phyloP scores from a whole-genome alignment of 2,329 filamentous ascomycete genomes.

The Aspergillus uvarum region DNA sequence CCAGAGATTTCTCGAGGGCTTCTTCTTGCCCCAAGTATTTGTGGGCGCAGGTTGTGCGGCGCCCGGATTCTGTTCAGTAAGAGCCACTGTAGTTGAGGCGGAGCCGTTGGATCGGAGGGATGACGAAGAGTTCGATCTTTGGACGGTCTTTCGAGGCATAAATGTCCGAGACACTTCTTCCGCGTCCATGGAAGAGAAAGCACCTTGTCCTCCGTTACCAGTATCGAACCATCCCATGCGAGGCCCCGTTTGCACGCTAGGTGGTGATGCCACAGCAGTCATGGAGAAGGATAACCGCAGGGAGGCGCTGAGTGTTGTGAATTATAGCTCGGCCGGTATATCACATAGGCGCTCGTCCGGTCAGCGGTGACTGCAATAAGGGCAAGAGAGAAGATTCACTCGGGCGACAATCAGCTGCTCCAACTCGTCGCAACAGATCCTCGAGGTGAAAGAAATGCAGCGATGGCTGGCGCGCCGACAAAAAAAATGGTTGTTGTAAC shows the following conservation, averaged over 20 bases:
- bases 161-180: slow-evolving; percentile 88
- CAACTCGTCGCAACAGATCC: slow-evolving; percentile 11
- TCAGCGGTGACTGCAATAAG: background rate
- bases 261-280: slow-evolving; percentile 67
- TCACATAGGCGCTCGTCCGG: slow-evolving; percentile 16
- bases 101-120: slow-evolving; percentile 68
- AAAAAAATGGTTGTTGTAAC: slow-evolving; percentile 2
- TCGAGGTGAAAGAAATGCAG: slow-evolving; percentile 1
- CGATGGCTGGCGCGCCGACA: slow-evolving; percentile 12
- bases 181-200: slow-evolving; percentile 69
- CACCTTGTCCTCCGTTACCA: slow-evolving; percentile 59
- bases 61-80: slow-evolving; percentile 31
- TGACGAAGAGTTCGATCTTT: slow-evolving; percentile 87
- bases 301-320: slow-evolving; percentile 8
- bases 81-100: slow-evolving; percentile 44
- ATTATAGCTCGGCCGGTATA: slow-evolving; percentile 9
- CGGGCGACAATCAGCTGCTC: background rate
- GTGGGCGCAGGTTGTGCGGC: background rate
- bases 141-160: slow-evolving; percentile 81
- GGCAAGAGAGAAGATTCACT: background rate
- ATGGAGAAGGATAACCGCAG: slow-evolving; percentile 45
- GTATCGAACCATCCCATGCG: slow-evolving; percentile 60
- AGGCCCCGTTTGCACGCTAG: slow-evolving; percentile 61
- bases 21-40: slow-evolving; percentile 47
- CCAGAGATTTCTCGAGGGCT: slow-evolving; percentile 58